Percentiles rank a stretch among this genome's conserved stretches.
phyloP scores from a whole-genome alignment of 805 yeast species.

The Lachancea kluyveri region DNA sequence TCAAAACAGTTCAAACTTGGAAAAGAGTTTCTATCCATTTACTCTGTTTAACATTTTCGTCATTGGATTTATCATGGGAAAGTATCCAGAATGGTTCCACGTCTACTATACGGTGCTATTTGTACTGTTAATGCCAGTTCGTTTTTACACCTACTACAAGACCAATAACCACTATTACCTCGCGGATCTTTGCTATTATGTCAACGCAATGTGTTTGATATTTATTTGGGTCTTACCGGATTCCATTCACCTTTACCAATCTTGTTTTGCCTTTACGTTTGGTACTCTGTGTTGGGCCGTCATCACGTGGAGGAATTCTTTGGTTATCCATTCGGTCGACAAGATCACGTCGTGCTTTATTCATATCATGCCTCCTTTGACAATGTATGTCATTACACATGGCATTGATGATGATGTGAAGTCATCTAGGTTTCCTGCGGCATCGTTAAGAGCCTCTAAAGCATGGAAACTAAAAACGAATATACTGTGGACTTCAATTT shows the following conservation, averaged over 20 bases:
- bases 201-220: slow-evolving; percentile 58
- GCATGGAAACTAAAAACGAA: slow-evolving; percentile 51
- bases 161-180: slow-evolving; percentile 75
- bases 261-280: slow-evolving; percentile 79
- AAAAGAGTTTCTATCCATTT: slow-evolving; percentile 74
- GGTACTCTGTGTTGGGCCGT: slow-evolving; percentile 94
- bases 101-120: slow-evolving; percentile 61
- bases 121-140: slow-evolving; percentile 67
- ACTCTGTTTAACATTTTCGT: slow-evolving; percentile 63
- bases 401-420: slow-evolving; percentile 51
- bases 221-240: slow-evolving; percentile 81
- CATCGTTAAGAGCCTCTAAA: slow-evolving; percentile 47
- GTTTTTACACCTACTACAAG: slow-evolving; percentile 78
- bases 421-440: slow-evolving; percentile 68
- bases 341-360: slow-evolving; percentile 88
- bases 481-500: slow-evolving; percentile 69
- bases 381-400: slow-evolving; percentile 82
- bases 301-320: slow-evolving; percentile 90
- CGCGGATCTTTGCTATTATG: slow-evolving; percentile 92
- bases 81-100: slow-evolving; percentile 72
- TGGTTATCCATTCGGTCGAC: slow-evolving; percentile 86
- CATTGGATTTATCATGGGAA: slow-evolving; percentile 73
- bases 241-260: slow-evolving; percentile 64
- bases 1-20: slow-evolving; percentile 45
- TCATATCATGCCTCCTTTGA: slow-evolving; percentile 84